Evolutionary conservation across 805 yeast genomes (phyloP), one percentile per base, ranked within the genome.

Genomic region (Hanseniaspora lachancei): DNA sequence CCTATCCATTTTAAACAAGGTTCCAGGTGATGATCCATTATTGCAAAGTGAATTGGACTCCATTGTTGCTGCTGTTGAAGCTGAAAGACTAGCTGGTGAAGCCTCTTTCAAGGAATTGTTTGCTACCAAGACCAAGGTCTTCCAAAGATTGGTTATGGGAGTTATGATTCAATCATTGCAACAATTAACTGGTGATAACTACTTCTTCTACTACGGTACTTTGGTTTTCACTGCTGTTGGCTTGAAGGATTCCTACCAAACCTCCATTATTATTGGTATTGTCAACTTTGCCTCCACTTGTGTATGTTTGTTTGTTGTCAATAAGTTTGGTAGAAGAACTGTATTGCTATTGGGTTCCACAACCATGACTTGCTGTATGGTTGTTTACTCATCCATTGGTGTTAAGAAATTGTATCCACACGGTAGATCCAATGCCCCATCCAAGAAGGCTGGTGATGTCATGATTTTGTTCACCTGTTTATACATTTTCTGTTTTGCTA

Each of bases 401-500:
- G 78, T 78, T 32, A 75, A 76, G 21, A 65, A 55, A 39, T 61
- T 68, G 41, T 66, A 70, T 48, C 67, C 70, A 57, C 21, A 66
- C 36, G 78, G 76, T 64, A 59, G 60, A 40, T 61, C 62, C 39
- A 60, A 62, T 23, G 57, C 64, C 42, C 57, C 65, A 20, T 60
- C 62, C 48, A 61, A 56, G 20, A 58, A 59, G 39, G 65, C 69
- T 41, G 74, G 74, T 64, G 62, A 70, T 61, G 66, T 66, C 54
- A 68, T 70, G 66, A 70, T 70, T 61, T 66, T 66, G 54, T 68
- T 70, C 62, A 64, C 72, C 16, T 67, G 70, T 62, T 59, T 70
- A 59, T 81, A 73, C 73, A 78, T 81, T 60, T 80, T 80, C 76
- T 79, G 74, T 74, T 81, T 81, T 63, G 86, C 86, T 38, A 74